These are phyloP conservation scores for Cryptococcus sp. DNA, from an alignment of 1,284 basidiomycete species.

Conservation along the genomic window DNA sequence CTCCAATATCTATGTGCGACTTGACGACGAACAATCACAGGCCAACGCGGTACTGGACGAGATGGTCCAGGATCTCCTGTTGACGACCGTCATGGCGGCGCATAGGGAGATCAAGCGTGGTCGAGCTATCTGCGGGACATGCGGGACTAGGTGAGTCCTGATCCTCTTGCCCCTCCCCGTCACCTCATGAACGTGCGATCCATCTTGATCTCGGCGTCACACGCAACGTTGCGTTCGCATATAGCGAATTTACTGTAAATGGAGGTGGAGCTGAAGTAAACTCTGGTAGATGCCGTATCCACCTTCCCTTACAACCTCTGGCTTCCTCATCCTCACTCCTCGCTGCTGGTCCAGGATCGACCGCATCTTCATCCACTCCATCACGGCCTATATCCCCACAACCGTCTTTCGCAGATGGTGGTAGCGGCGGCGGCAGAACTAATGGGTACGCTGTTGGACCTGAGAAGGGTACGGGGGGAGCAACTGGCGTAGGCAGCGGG, in stretches of 20 bases:
- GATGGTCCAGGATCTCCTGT: conserved; percentile 40
- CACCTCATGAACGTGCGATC: not conserved
- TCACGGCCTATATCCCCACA: conserved; percentile 18
- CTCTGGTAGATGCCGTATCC: conserved; percentile 19
- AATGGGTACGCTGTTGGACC: conserved; percentile 44
- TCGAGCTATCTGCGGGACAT: conserved; percentile 38
- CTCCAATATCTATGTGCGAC: too few species aligned
- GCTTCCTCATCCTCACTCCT: conserved; percentile 8
- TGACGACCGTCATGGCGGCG: conserved; percentile 40
- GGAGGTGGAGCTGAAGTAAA: not conserved
- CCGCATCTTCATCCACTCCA: conserved; percentile 8
- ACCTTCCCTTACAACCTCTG: conserved; percentile 14
- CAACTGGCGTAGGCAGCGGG: conserved; percentile 45
- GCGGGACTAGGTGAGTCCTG: conserved; percentile 39
- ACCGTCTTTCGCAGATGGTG: conserved; percentile 6
- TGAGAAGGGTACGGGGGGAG: conserved; percentile 49
- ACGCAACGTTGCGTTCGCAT: not conserved
- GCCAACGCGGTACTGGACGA: conserved; percentile 32
- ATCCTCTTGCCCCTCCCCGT: not conserved
- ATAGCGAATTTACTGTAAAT: not conserved
- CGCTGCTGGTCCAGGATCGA: conserved; percentile 1
- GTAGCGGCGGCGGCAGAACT: conserved; percentile 10
- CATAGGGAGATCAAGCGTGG: conserved; percentile 49
- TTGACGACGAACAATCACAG: too few species aligned
- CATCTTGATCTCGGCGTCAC: not conserved